Evolutionary conservation across 1,139 yeast genomes (phyloP).

Genomic region (Saccharomycopsis hybrid): DNA sequence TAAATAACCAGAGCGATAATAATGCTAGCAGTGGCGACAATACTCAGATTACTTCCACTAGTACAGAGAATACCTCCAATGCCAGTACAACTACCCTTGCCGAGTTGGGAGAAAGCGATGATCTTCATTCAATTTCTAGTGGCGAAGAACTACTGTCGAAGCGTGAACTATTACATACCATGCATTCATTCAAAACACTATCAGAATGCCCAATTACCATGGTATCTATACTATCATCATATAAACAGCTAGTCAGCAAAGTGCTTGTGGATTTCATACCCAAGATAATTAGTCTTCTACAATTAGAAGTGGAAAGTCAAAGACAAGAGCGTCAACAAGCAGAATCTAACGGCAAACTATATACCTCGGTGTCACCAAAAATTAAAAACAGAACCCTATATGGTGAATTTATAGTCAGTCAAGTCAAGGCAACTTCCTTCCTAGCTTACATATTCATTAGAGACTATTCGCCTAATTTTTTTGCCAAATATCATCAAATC

Average conservation of each 20-base stretch:
- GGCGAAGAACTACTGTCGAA: background rate
- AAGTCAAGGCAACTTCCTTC: slow-evolving; percentile 94
- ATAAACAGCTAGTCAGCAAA: slow-evolving; percentile 66
- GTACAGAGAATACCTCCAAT: background rate
- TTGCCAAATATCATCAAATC: slow-evolving; percentile 53
- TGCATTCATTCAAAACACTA: slow-evolving; percentile 81
- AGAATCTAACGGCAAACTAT: slow-evolving; percentile 46
- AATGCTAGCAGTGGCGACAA: background rate
- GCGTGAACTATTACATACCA: slow-evolving; percentile 56
- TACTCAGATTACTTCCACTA: background rate
- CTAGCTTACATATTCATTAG: slow-evolving; percentile 87
- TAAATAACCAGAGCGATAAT: no score
- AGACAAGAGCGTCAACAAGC: slow-evolving; percentile 61
- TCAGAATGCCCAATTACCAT: slow-evolving; percentile 97
- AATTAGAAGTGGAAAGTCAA: slow-evolving; percentile 70
- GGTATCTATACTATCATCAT: slow-evolving; percentile 85
- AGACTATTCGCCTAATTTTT: slow-evolving; percentile 64
- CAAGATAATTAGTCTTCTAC: slow-evolving; percentile 66
- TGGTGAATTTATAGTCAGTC: slow-evolving; percentile 87
- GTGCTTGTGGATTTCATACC: slow-evolving; percentile 78
- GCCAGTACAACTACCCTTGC: background rate
- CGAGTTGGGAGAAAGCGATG: background rate
- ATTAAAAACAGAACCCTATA: slow-evolving; percentile 74
- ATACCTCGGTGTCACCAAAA: slow-evolving; percentile 49
- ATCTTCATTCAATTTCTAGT: slow-evolving; percentile 5